A percentile compares a stretch with the other conserved stretches of the same genome.
phyloP scores from a whole-genome alignment of 352 stramenopile genomes.

The Globisporangium splendens region DNA sequence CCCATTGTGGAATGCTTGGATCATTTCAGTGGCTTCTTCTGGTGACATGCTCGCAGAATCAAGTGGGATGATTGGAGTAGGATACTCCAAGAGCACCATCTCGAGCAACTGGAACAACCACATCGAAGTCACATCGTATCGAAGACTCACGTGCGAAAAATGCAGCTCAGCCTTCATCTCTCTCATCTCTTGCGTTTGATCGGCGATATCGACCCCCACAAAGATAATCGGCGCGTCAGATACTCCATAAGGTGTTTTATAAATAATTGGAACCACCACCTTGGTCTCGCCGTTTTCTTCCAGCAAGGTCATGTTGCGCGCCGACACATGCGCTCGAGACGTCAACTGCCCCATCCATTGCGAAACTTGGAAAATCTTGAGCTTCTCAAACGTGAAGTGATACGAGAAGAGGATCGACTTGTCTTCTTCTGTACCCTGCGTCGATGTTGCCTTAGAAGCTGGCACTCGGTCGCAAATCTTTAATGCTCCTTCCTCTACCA shows the following conservation, averaged over 20 bases:
- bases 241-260: conserved; percentile 76
- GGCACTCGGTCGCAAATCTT: conserved; percentile 53
- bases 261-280: conserved; percentile 59
- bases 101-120: conserved; percentile 79
- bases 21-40: conserved; percentile 47
- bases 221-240: conserved; percentile 76
- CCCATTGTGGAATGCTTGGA: conserved; percentile 23
- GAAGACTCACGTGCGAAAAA: conserved; percentile 76
- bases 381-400: conserved; percentile 71
- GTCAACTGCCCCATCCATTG: conserved; percentile 83
- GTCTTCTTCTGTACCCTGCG: neutral
- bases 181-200: conserved; percentile 85
- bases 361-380: conserved; percentile 83
- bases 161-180: conserved; percentile 88
- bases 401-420: conserved; percentile 47
- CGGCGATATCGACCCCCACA: conserved; percentile 70
- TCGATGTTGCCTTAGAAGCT: conserved; percentile 8
- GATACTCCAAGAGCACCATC: conserved; percentile 79
- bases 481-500: conserved; percentile 54
- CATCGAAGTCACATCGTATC: conserved; percentile 79
- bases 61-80: conserved; percentile 75
- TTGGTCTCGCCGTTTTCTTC: conserved; percentile 57
- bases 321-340: conserved; percentile 68
- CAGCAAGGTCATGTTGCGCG: conserved; percentile 69
- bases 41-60: conserved; percentile 66